Percentiles rank a stretch among this genome's conserved stretches.
Evolutionary conservation across 768 basidiomycete species (phyloP).

Genomic region (Wakefieldia striispora): DNA sequence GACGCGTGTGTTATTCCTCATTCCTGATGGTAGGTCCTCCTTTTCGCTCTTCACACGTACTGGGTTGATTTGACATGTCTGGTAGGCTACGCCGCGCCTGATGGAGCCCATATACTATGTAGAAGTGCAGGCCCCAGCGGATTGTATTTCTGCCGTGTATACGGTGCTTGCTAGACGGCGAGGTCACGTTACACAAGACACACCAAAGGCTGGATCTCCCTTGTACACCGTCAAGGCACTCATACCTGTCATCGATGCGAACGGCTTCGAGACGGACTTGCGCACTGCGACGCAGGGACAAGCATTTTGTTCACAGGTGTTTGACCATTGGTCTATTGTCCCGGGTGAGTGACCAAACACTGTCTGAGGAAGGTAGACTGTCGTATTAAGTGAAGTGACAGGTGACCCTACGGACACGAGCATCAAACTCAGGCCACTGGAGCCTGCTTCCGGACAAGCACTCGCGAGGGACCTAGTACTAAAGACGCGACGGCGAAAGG

Average conservation of each 20-base stretch:
- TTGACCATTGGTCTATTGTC: conserved; percentile 99
- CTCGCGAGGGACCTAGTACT: conserved; percentile 92
- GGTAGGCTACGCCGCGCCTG: conserved; percentile 86
- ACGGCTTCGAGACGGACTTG: conserved; percentile 98
- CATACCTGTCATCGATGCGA: conserved; percentile 97
- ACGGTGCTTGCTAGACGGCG: conserved; percentile 97
- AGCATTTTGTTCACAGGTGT: conserved; percentile 96
- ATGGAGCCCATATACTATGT: conserved; percentile 99
- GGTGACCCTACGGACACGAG: conserved; percentile 98
- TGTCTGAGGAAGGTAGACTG: neutral
- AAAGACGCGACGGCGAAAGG: conserved; percentile 95
- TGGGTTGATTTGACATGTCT: neutral
- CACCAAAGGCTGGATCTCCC: conserved; percentile 96
- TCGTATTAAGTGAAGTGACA: conserved; percentile 23
- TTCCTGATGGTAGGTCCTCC: conserved; percentile 83
- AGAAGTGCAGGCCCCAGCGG: conserved; percentile 98
- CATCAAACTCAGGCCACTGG: conserved; percentile 93
- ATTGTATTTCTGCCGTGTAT: conserved; percentile 98
- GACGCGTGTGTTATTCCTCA: conserved; percentile 97
- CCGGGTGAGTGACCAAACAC: conserved; percentile 60
- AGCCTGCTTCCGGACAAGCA: conserved; percentile 95
- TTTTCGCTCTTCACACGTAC: conserved; percentile 8
- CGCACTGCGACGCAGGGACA: conserved; percentile 98
- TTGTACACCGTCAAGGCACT: conserved; percentile 97
- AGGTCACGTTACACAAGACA: conserved; percentile 99